Evolutionary conservation across 371 early-diverging fungal genomes (phyloP), one percentile per base, ranked within the genome.

Genomic region (Syncephalastrum sp.): DNA sequence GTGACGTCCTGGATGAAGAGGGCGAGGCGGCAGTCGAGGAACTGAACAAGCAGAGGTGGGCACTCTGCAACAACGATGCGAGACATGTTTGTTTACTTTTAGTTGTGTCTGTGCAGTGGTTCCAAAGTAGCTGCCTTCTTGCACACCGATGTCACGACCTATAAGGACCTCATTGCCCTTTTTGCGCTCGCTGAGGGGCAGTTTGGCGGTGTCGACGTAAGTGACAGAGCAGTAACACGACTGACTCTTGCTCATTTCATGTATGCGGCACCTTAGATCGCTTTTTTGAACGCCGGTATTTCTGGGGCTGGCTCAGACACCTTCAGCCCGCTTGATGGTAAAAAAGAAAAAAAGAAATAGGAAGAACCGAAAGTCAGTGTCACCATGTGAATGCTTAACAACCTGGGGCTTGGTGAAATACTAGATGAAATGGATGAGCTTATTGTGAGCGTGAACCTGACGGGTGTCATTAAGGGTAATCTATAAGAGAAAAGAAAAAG

Each of bases 401-500:
- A 10, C 5, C 38, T 8, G 38, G 10, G 6, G 27, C 46, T 23
- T 29, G 38, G 0, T 13, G 13, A 33, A n/a, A 51, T 33, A 13
- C 21, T 47, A 66, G 68, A 68, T 56, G 38, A 47, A 17, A 5
- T 33, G 10, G 68, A 69, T 12, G 55, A 54, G 21, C 74, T 65
- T 13, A 83, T 83, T 4, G 59, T 91, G 13, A 75, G 85, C 53
- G 74, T 90, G 52, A 88, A 91, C 67, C 57, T 88, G 4, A 76
- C 65, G 5, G 81, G 84, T 17, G 85, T 90, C 12, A 75, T 91
- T 38, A 72, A 83, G 42, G 68, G 27, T 17, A 17, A 48, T 14
- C 21, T 1, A 48, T 10, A 48, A 10, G 17, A 27, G 3, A 6
- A 33, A 12, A 33, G 10, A 33, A 21, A 21, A 21, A 21, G 21